Evolutionary conservation across 345 rosid species (phyloP), one percentile per base, ranked within the genome.

Genomic region (Theobroma cacao): DNA sequence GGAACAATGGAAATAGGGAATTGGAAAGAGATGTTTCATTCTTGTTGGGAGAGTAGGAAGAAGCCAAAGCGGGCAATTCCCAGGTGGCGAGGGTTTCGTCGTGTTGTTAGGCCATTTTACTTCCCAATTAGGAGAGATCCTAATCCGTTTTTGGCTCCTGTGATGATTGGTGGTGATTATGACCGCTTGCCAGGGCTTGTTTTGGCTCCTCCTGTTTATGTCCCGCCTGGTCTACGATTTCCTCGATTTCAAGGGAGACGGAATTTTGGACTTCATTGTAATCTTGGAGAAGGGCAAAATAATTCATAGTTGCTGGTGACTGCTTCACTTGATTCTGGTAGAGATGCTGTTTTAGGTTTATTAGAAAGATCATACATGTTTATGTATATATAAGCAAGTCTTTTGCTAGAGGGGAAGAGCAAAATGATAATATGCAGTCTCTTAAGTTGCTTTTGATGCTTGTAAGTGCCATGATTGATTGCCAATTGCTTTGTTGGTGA

Each of bases 11-110:
- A 22, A 30, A 33, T 14, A 18, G 41, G 33, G 77, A 68, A 81
- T 65, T 91, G 96, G 97, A 92, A 91, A 82, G 33, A 31, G 3
- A 73, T 20, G 50, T 93, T 84, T 82, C 78, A 62, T 81, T 18
- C 38, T 2, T 34, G 13, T 56, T 87, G 90, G 93, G 86, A 72
- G 81, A 56, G 18, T 1, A 74, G 53, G 58, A 85, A 72, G 84
- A 81, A 69, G 75, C 66, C 34, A 43, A 77, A 50, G 71, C 75
- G 56, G 79, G 81, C 3, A 22, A 38, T 59, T 31, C 7, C 40
- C 9, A 5, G 33, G 33, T 4, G 56, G 45, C 24, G 43, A 71
- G 63, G 38, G 9, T 63, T 36, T 77, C 30, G 64, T 61, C 36
- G 2, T 13, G 43, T 62, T 33, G 71, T n/a, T 55, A 62, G 71